These are phyloP conservation scores for Solanum chacoense DNA, from an alignment of 305 asterid species.

Conservation along the genomic window DNA sequence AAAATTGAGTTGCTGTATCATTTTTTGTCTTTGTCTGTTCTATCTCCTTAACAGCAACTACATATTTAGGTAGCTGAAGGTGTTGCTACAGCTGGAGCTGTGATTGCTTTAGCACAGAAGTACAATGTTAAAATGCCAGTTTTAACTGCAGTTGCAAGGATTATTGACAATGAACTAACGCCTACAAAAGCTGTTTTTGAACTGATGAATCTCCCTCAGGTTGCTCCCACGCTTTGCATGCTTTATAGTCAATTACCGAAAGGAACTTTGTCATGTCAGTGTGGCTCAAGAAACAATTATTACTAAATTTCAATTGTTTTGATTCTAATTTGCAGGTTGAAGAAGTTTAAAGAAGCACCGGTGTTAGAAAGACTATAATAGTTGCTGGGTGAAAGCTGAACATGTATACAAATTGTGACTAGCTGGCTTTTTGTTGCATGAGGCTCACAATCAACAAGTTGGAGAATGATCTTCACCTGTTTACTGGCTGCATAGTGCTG, in stretches of 20 bases:
- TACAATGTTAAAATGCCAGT: conserved; percentile 89
- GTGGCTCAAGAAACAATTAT: not conserved
- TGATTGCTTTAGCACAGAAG: conserved; percentile 78
- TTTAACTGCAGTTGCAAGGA: conserved; percentile 86
- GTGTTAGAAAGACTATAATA: not conserved
- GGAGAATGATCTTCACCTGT: not conserved
- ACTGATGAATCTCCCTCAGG: conserved; percentile 95
- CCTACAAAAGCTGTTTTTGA: conserved; percentile 43
- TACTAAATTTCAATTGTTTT: not conserved
- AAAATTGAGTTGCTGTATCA: not conserved
- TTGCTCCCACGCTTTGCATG: conserved; percentile 9
- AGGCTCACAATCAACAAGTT: not conserved
- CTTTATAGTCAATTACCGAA: not conserved
- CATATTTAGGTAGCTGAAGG: conserved; percentile 80
- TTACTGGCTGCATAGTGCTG: not conserved
- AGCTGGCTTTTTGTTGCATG: not conserved
- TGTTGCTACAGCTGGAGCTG: conserved; percentile 87
- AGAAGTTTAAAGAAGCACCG: conserved; percentile 10
- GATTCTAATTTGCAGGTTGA: conserved; percentile 12
- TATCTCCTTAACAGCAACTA: not conserved
- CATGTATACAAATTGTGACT: not conserved
- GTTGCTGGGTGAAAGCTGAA: not conserved
- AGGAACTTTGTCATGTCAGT: not conserved
- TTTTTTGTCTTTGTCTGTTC: not conserved
- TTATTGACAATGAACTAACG: conserved; percentile 45